Evolutionary conservation across 768 basidiomycete genomes (phyloP), one percentile per base, ranked within the genome.

Genomic region (Suillus alpinus): DNA sequence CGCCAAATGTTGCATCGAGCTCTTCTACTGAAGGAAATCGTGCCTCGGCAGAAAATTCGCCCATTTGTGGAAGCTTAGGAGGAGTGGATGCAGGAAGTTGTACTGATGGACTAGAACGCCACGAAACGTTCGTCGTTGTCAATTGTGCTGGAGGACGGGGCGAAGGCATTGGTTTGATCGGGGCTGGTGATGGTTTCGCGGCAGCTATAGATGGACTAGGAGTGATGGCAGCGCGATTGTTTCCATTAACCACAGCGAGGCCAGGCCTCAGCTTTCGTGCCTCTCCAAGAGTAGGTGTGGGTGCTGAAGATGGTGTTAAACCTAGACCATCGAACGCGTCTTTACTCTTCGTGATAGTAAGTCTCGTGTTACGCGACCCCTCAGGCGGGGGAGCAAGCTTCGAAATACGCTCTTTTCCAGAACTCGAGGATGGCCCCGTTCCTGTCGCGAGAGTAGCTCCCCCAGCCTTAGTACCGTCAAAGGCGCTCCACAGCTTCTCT

Each of bases 11-110:
- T 26, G 85, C 82, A 71, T 93, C 89, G 6, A 95, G 77, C 61
- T 91, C 89, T 70, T 96, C 95, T 44, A 97, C 76, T 0, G 95
- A 91, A 0, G 95, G 95, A 72, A 92, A 97, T 57, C 92, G 82
- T 34, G 85, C 81, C 72, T 95, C 93, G 18, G 79, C 82, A 46
- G 82, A 76, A 26, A 81, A 69, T 34, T 80, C 78, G 23, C 80
- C 77, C 43, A 69, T 67, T 43, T 76, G 77, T 18, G 68, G 69
- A 60, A 80, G 69, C 23, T 70, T 63, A 10, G 71, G 62, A 8
- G 72, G 68, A 29, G 73, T 66, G 50, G 77, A 70, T 47, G 77
- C 60, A 58, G 56, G 32, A 23, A 66, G 56, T 23, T 67, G 69
- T 37, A 36, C 43, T 50, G 64, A 60, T 43, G 68, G 60, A 61